Percentiles rank a stretch among this genome's conserved stretches.
These are phyloP conservation scores for Alectoria sarmentosa DNA, from an alignment of 495 filamentous ascomycete genomes.

Conservation along the genomic window DNA sequence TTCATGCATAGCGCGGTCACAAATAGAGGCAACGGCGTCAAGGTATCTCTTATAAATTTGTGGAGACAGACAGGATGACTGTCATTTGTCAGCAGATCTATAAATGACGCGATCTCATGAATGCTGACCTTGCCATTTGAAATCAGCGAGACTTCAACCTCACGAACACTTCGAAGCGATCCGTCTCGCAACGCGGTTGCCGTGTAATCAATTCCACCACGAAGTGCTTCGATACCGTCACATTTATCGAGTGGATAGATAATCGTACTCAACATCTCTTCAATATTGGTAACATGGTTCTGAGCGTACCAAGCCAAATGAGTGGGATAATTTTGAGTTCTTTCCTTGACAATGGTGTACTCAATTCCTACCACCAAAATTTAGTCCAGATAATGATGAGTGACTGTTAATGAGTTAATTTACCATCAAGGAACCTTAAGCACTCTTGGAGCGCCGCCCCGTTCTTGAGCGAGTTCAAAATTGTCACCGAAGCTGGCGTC, in stretches of 20 bases:
- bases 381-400: neutral
- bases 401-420: neutral
- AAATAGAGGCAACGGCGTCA: neutral
- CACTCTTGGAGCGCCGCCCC: neutral
- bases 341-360: constrained; percentile 5
- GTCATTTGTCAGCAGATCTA: neutral
- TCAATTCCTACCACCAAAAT: neutral
- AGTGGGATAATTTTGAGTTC: neutral
- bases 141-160: constrained; percentile 15
- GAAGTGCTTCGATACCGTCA: constrained; percentile 9
- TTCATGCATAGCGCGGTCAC: constrained; percentile 11
- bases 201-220: neutral
- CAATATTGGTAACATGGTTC: constrained; percentile 12
- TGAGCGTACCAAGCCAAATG: constrained; percentile 15
- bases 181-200: constrained; percentile 4
- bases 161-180: constrained; percentile 11
- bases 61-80: constrained; percentile 4
- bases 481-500: neutral
- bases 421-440: constrained; percentile 6
- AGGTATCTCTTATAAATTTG: constrained; percentile 9
- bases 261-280: constrained; percentile 12
- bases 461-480: neutral
- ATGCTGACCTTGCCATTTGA: constrained; percentile 12
- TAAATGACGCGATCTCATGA: neutral
- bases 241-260: constrained; percentile 1